Base-by-base conservation (phyloP, 192 early-diverging fungal genomes). In the Phycomyces nitens region DNA sequence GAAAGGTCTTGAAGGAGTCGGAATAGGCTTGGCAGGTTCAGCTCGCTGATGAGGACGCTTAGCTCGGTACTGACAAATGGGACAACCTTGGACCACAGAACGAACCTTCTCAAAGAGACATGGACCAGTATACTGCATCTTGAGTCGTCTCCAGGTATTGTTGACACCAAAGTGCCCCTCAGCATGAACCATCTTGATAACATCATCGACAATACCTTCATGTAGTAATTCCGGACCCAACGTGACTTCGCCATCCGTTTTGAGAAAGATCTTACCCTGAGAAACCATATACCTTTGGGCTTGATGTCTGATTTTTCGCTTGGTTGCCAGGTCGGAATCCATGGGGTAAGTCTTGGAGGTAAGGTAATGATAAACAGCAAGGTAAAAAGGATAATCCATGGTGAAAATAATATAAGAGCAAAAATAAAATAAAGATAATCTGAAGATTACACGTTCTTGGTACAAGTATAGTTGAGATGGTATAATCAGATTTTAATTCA, bases 371-470 rank as follows among this genome's bases (percentile, higher is more conserved):
- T 53, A 53, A 18, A 53, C 18, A 16, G 51, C 51, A 23, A 53
- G 15, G 22, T 53, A 53, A 53, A 53, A 16, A 53, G 51, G 51
- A 18, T 21, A 53, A 53, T 53, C 51, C 51, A 53, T 53, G 7
- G n/a, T 53, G 18, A 18, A 7, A 23, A 23, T 5, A 53, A 23
- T 7, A 53, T 6, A 8, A 16, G 41, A 42, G 41, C 41, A 10
- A 10, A 7, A 42, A 42, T 42, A 42, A 42, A 14, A 42, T 14
- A 42, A 42, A 42, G 41, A 42, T 14, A 42, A 42, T 42, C n/a
- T n/a, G n/a, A n/a, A n/a, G n/a, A n/a, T n/a, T n/a, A n/a, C n/a
- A n/a, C n/a, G n/a, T n/a, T n/a, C n/a, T n/a, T n/a, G n/a, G n/a
- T n/a, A n/a, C n/a, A n/a, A n/a, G n/a, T n/a, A n/a, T n/a, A n/a